Base-by-base conservation (phyloP, 257 asterid genomes). In the Solanum tacnaense region DNA sequence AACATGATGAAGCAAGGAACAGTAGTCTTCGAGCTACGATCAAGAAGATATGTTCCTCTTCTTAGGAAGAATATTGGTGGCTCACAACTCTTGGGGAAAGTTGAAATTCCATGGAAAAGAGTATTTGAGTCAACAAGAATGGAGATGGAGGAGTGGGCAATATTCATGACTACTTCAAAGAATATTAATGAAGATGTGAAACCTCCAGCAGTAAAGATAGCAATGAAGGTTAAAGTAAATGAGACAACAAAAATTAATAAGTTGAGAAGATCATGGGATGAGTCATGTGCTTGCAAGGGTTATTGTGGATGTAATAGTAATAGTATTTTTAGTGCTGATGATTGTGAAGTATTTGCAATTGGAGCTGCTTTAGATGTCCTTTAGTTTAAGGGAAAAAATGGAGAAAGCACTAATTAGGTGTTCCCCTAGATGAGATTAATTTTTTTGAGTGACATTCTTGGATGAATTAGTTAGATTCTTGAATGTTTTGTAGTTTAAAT, bases 21-120 rank as follows among this genome's bases (percentile, higher is more conserved):
- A 39, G 1, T 39, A 2, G 12, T 39, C 9, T 91, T 94, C 52
- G 97, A 95, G 93, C 93, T 95, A 13, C 91, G 95, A 16, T 84
- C 86, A 79, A 92, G 94, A 87, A 90, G 41, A 27, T 20, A 86
- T 18, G 13, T 86, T 5, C 89, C 96, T 31, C 89, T 38, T 38
- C 41, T 38, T 38, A 38, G 93, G 35, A 71, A 31, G 74, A 49
- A 49, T 3, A 67, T 90, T 7, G 86, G 92, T 5, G 91, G 95
- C 70, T 93, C 98, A 35, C 91, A 93, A 83, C 86, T 93, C 34
- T 7, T 95, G 87, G 98, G 94, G 0, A 91, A 88, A 89, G 93
- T 94, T 41, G 94, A 93, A 89, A 56, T 94, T 90, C 93, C 94
- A 32, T 92, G 94, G 97, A 89, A 39, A 83, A 89, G 71, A 52